These are phyloP conservation scores for Aspergillus novofumigatus DNA, from an alignment of 2,329 filamentous ascomycete genomes.

Conservation along the genomic window DNA sequence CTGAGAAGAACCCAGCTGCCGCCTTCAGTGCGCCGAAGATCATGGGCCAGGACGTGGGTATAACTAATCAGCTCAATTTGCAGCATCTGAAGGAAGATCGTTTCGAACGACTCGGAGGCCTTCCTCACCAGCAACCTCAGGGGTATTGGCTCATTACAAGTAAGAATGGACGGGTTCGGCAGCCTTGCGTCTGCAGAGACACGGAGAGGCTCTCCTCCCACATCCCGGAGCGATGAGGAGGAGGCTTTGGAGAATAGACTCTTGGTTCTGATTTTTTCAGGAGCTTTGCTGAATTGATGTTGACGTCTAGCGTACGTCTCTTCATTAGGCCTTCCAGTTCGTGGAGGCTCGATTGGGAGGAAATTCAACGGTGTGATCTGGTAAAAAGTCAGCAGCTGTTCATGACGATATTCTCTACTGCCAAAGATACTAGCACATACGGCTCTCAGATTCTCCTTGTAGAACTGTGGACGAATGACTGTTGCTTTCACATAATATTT, in stretches of 20 bases:
- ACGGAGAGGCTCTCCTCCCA: constrained; percentile 43
- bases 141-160: constrained; percentile 81
- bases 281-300: constrained; percentile 52
- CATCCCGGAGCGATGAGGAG: constrained; percentile 23
- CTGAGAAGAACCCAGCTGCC: constrained; percentile 73
- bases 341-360: constrained; percentile 85
- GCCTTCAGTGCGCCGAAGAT: constrained; percentile 64
- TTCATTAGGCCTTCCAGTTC: constrained; percentile 61
- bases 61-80: constrained; percentile 78
- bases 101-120: constrained; percentile 62
- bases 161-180: constrained; percentile 81
- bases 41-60: constrained; percentile 75
- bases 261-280: constrained; percentile 47
- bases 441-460: constrained; percentile 80
- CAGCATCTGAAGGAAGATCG: constrained; percentile 70
- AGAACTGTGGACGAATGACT: constrained; percentile 78
- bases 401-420: background rate
- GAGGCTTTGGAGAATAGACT: constrained; percentile 54
- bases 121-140: constrained; percentile 77
- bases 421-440: constrained; percentile 23
- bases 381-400: background rate
- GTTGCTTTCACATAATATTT: constrained; percentile 96
- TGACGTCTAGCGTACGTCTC: constrained; percentile 80
- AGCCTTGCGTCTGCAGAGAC: constrained; percentile 79
- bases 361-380: constrained; percentile 68